phyloP scores from a whole-genome alignment of 2,329 filamentous ascomycete genomes.

The Fusarium decemcellulare region DNA sequence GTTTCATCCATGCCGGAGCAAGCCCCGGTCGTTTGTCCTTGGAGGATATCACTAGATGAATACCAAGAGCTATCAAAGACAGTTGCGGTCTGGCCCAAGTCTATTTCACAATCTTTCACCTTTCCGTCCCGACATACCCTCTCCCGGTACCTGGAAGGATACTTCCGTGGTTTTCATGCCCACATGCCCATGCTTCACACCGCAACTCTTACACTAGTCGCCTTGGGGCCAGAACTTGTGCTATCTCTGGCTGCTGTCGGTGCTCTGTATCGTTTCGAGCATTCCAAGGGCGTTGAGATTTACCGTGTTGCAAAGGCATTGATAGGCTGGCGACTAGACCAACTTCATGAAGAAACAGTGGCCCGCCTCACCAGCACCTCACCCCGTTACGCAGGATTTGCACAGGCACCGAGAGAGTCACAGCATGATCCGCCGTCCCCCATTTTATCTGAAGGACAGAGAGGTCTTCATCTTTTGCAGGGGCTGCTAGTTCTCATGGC shows the following conservation, averaged over 20 bases:
- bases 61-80: slow-evolving; percentile 6
- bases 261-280: slow-evolving; percentile 20
- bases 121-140: slow-evolving; percentile 26
- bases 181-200: slow-evolving; percentile 31
- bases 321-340: slow-evolving; percentile 14
- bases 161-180: slow-evolving; percentile 24
- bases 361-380: slow-evolving; percentile 10
- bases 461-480: slow-evolving; percentile 6
- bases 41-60: slow-evolving; percentile 14
- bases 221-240: background rate
- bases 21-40: slow-evolving; percentile 7
- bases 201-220: background rate
- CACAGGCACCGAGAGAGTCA: background rate
- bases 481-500: slow-evolving; percentile 15
- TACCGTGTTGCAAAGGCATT: slow-evolving; percentile 10
- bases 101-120: background rate
- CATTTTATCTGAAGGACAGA: background rate
- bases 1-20: background rate
- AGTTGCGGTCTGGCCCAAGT: background rate
- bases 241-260: slow-evolving; percentile 19
- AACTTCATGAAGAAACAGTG: slow-evolving; percentile 9
- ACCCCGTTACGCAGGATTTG: slow-evolving; percentile 7
- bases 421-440: slow-evolving; percentile 4
- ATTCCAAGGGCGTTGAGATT: slow-evolving; percentile 8
- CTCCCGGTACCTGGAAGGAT: slow-evolving; percentile 26